Evolutionary conservation across 306 rosid genomes (phyloP).

Genomic region (Gillenia trifoliata): DNA sequence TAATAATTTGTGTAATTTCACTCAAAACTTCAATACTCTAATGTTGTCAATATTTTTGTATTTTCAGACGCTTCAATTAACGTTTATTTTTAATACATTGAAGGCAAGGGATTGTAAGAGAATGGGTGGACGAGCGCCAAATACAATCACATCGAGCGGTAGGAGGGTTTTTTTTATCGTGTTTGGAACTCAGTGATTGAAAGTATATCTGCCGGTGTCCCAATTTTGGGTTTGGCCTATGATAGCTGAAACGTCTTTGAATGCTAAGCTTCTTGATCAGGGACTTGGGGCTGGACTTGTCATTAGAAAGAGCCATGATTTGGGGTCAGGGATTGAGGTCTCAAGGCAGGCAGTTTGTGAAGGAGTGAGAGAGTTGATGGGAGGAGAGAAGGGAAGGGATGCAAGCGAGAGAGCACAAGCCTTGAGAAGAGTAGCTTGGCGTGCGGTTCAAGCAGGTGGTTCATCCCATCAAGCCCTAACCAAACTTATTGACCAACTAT

Average conservation of each 20-base stretch:
- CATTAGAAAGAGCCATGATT: neutral
- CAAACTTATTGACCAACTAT: slow-evolving; percentile 7
- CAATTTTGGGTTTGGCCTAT: slow-evolving; percentile 37
- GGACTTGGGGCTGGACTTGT: slow-evolving; percentile 15
- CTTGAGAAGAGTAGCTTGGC: slow-evolving; percentile 18
- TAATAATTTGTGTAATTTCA: too few relatives aligned
- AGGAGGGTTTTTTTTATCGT: slow-evolving; percentile 30
- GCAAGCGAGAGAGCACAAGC: slow-evolving; percentile 29
- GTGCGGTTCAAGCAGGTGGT: slow-evolving; percentile 29
- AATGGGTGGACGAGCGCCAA: slow-evolving; percentile 27
- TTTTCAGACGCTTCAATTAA: too few relatives aligned
- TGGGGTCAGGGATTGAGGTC: neutral
- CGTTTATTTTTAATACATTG: neutral
- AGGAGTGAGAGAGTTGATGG: slow-evolving; percentile 32
- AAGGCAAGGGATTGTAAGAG: slow-evolving; percentile 11
- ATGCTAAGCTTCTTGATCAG: slow-evolving; percentile 25
- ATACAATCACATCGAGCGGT: slow-evolving; percentile 14
- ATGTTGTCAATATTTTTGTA: too few relatives aligned
- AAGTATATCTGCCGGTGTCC: slow-evolving; percentile 24
- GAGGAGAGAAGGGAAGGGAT: slow-evolving; percentile 21
- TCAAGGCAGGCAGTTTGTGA: slow-evolving; percentile 13
- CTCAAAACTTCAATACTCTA: too few relatives aligned
- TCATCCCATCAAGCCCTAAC: slow-evolving; percentile 16
- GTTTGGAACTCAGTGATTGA: slow-evolving; percentile 38
- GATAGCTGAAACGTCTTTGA: slow-evolving; percentile 24